phyloP scores from a whole-genome alignment of 192 early-diverging fungal species.

The Oehlia diaphana region DNA sequence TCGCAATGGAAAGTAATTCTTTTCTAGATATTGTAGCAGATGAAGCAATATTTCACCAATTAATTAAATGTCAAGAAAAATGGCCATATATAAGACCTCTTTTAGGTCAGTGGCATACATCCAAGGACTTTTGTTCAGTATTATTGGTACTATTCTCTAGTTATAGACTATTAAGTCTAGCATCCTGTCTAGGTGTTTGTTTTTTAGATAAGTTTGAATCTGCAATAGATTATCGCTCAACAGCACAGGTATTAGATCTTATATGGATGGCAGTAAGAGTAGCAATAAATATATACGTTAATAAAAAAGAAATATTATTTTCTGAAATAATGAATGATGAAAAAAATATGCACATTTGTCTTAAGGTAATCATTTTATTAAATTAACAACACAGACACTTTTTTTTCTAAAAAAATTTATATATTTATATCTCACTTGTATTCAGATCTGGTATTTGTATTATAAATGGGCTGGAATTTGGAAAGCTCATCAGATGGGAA shows the following conservation, averaged over 20 bases:
- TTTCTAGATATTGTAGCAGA: no score
- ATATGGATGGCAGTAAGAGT: conserved; percentile 8
- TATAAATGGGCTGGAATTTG: neutral
- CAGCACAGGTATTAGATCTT: neutral
- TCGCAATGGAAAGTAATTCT: neutral
- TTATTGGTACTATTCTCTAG: neutral
- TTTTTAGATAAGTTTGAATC: conserved; percentile 24
- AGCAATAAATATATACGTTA: conserved; percentile 2
- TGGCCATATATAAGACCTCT: neutral
- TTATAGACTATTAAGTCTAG: neutral
- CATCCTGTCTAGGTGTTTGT: neutral
- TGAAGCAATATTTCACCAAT: neutral
- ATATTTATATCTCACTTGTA: no score
- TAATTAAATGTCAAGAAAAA: conserved; percentile 5
- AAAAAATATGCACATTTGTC: no score
- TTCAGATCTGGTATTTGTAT: no score
- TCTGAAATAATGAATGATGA: no score
- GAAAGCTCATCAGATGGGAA: neutral
- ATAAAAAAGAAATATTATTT: neutral
- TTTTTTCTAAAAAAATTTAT: no score
- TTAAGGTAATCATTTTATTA: no score
- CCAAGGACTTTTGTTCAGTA: neutral
- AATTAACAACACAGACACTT: no score
- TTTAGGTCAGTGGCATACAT: neutral
- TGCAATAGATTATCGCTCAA: neutral